Evolutionary conservation across 2,329 filamentous ascomycete species (phyloP), one percentile per base, ranked within the genome.

Genomic region (Dactylellina drechsleri): DNA sequence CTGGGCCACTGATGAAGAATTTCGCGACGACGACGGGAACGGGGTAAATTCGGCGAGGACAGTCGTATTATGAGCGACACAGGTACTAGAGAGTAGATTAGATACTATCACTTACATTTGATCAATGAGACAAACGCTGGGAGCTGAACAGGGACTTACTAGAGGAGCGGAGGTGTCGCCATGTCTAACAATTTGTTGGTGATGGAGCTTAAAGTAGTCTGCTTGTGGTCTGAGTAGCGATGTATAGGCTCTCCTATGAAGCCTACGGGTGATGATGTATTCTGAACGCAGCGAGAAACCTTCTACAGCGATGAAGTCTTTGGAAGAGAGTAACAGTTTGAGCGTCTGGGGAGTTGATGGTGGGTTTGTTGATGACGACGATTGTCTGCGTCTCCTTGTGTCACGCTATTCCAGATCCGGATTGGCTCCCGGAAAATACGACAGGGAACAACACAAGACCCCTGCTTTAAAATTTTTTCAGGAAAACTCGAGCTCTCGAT

Each of bases 1-100:
- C 45, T 76, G 72, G 20, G 72, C 66, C 10, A 71, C 66, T 12
- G 91, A 93, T 3, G 92, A 93, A 68, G 92, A 91, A 78, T 92
- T 89, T 49, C 90, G 92, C 8, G 91, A 90, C 76, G 93, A 91
- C 1, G 92, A 92, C 40, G 76, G 61, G 13, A 77, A 64, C 7
- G 92, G 90, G 57, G 92, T 96, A 85, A 96, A 94, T 84, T 99
- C 95, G 80, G 92, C 85, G 76, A 99, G 89, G 83, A 99, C 97
- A 53, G 93, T 98, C 66, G 89, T 92, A 81, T 95, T 90, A 84
- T 98, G 90, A 59, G 95, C 93, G 83, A 99, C 95, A 84, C 95
- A 98, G 79, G 92, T 90, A 84, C 93, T 97, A 20, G 80, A 23
- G 50, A 26, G 71, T 40, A 76, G 52, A 53, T 67, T 62, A 64